These are phyloP conservation scores for Candolleomyces eurysporus DNA, from an alignment of 768 basidiomycete species.

Conservation along the genomic window DNA sequence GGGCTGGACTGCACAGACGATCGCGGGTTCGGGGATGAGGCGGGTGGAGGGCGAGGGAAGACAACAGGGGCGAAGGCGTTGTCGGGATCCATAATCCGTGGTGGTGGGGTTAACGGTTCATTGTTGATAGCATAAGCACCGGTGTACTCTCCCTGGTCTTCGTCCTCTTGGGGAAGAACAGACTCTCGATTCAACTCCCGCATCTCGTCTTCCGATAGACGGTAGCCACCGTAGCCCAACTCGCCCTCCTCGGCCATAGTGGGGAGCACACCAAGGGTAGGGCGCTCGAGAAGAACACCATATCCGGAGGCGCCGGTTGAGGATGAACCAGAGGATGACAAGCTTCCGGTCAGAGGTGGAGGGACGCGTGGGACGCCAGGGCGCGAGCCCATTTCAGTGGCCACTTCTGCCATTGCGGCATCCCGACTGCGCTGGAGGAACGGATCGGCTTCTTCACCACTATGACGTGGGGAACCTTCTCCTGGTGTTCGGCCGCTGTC, in stretches of 20 bases:
- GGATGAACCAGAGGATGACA: slow-evolving; percentile 38
- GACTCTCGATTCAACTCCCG: slow-evolving; percentile 34
- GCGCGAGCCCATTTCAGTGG: slow-evolving; percentile 22
- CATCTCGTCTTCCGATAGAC: slow-evolving; percentile 35
- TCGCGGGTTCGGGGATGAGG: slow-evolving; percentile 26
- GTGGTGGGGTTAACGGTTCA: slow-evolving; percentile 23
- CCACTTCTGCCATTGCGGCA: slow-evolving; percentile 7
- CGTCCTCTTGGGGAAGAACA: slow-evolving; percentile 21
- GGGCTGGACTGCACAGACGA: slow-evolving; percentile 23
- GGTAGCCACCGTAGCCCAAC: slow-evolving; percentile 28
- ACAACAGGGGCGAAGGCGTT: slow-evolving; percentile 18
- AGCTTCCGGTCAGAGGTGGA: slow-evolving; percentile 37
- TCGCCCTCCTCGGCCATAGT: slow-evolving; percentile 29
- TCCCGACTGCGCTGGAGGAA: slow-evolving; percentile 46
- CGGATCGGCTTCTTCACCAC: slow-evolving; percentile 68
- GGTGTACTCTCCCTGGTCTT: slow-evolving; percentile 21
- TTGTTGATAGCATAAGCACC: slow-evolving; percentile 30
- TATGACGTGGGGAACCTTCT: slow-evolving; percentile 68
- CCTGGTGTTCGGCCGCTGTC: slow-evolving; percentile 42
- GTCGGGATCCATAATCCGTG: slow-evolving; percentile 33
- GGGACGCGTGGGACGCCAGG: slow-evolving; percentile 33
- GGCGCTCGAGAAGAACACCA: slow-evolving; percentile 40
- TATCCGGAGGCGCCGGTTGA: slow-evolving; percentile 45
- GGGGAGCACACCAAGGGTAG: slow-evolving; percentile 36
- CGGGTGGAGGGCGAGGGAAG: slow-evolving; percentile 14